Base-by-base conservation (phyloP, 192 early-diverging fungal genomes). In the Umbelopsis vinacea region DNA sequence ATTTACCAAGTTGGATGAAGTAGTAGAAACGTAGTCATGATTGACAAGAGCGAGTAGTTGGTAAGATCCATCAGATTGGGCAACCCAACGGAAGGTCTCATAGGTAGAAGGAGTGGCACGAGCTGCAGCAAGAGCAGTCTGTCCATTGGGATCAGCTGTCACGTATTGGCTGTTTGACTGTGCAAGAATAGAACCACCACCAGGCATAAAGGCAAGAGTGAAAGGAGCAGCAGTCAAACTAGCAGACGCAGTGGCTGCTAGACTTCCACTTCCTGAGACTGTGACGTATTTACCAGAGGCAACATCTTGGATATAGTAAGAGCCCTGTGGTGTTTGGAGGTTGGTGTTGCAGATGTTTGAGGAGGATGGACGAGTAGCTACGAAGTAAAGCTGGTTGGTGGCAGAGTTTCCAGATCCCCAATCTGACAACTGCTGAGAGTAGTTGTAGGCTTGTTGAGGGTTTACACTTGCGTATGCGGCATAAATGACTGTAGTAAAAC, bases 401-500 rank as follows among this genome's bases (percentile, higher is more conserved):
- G 76, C 52, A 33, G 86, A 75, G 81, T 87, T 87, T 70, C 86
- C 86, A 33, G 85, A 82, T 23, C 85, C 86, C 8, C 79, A 81
- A 8, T 67, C 71, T 0, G 69, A 72, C 50, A 82, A 79, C 8
- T 40, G 24, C 23, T 23, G 10, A 21, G 79, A 75, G 6, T 71
- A 57, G 24, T 69, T 68, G 21, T 73, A 76, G 0, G 86, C 86
- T 12, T 75, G 50, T 37, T 66, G 57, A 17, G 76, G 77, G 24
- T 87, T 78, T 22, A 87, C 79, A 26, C 79, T n/a, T 0, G 81
- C 79, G 23, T 82, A 76, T 1, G 81, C 81, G 14, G 81, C 81
- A 46, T 84, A 82, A 2, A 85, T 73, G 73, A 85, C 67, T 68
- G 35, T 46, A 29, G 29, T 29, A 29, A 2, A 2, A 29, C 29